Conservation (phyloP, 345 rosid genomes). For the Eucalyptus caleyi region DNA sequence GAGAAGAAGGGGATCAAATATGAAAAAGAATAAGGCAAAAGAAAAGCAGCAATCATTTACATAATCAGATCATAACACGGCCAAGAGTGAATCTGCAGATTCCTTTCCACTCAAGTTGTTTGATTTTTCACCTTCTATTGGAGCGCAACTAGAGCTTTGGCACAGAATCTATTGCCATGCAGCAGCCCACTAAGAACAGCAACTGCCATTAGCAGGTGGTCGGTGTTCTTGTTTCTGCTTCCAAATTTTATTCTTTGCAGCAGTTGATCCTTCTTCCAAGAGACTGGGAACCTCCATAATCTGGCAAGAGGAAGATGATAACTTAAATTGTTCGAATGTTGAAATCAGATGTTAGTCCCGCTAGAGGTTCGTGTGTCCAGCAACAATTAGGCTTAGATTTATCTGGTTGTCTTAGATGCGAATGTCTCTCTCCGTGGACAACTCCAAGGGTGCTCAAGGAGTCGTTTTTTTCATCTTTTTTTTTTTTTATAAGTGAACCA, state of each 20-base stretch:
- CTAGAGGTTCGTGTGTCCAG: background rate
- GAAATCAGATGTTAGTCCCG: background rate
- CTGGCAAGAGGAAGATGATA: constrained; percentile 10
- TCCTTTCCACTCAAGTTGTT: background rate
- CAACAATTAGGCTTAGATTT: background rate
- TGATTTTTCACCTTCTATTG: background rate
- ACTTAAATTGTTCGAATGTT: background rate
- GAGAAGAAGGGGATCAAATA: background rate
- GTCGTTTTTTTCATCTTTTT: background rate
- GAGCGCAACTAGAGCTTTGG: background rate
- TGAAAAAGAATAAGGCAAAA: background rate
- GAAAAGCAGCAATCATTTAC: background rate
- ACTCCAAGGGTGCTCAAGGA: background rate
- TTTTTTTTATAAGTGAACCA: background rate
- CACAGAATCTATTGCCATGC: background rate
- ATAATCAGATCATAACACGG: background rate
- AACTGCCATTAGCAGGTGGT: constrained; percentile 11
- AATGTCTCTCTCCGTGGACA: background rate
- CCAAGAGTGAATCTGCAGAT: background rate
- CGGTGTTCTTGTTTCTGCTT: constrained; percentile 59
- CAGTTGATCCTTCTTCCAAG: constrained; percentile 77
- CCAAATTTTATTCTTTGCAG: constrained; percentile 55
- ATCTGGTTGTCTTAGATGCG: background rate
- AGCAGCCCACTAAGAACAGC: constrained; percentile 30
- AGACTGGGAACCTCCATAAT: constrained; percentile 96